Evolutionary conservation across 2,329 filamentous ascomycete species (phyloP).

Genomic region (Rugonectria rugulosa): DNA sequence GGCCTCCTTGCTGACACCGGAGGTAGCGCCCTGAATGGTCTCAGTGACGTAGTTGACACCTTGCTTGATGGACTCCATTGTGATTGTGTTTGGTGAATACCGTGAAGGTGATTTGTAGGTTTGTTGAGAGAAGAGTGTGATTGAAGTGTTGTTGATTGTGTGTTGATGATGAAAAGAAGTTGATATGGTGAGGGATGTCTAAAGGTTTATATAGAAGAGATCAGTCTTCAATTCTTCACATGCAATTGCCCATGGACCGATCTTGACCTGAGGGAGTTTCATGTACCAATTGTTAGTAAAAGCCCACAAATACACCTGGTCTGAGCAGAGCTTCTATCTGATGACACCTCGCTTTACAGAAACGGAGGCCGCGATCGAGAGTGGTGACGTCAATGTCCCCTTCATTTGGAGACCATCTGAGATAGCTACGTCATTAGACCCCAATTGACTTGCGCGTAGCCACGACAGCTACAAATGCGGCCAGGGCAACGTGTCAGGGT

Average conservation of each 20-base stretch:
- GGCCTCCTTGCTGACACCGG: constrained; percentile 70
- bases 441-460: background rate
- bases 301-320: background rate
- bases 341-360: background rate
- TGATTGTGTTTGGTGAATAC: constrained; percentile 34
- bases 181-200: constrained; percentile 2
- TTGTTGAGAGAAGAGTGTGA: constrained; percentile 22
- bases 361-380: background rate
- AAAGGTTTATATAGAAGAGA: constrained; percentile 32
- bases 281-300: constrained; percentile 11
- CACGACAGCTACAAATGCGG: background rate
- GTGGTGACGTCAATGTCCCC: constrained; percentile 22
- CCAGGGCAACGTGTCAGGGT: background rate
- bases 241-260: background rate
- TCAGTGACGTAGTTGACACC: constrained; percentile 75
- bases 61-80: constrained; percentile 65
- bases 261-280: background rate
- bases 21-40: constrained; percentile 64
- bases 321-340: background rate
- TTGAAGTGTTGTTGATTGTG: constrained; percentile 23
- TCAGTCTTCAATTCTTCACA: constrained; percentile 1
- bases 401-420: background rate
- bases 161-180: constrained; percentile 26
- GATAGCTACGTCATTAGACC: constrained; percentile 15
- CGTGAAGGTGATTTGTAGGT: constrained; percentile 24